Base-by-base conservation (phyloP, 1,139 yeast genomes). In the Blastobotrys arbuscula region DNA sequence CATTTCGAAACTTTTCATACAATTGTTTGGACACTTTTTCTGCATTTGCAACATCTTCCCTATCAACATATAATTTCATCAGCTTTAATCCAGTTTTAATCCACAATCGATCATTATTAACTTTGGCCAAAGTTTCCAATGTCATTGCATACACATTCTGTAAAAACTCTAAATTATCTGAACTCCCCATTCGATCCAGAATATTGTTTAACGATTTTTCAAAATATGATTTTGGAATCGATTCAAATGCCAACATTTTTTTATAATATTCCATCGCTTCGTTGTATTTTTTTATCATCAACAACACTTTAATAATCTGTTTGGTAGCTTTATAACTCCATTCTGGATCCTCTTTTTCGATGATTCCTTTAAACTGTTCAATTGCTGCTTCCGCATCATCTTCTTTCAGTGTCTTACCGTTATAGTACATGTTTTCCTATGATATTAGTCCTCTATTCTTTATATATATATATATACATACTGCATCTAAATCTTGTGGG, bases 121-220 rank as follows among this genome's bases (percentile, higher is more conserved):
- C 56, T 18, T 55, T 58, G 16, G 55, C 58, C 24, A 70, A 56
- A 6, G 58, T 55, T 5, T 57, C 53, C 38, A 67, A 53, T 7
- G 71, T 62, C 21, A 55, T 50, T 6, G 58, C 52, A 47, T 64
- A 65, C 15, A 68, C 54, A 16, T 54, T 50, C 39, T 66, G 64
- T 56, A 67, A 55, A 42, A 65, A 60, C 18, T 54, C 46, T 24
- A 58, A 45, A 49, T 60, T 51, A 43, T 53, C 45, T 53, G 57
- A 20, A 44, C 50, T 35, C n/a, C 48, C 31, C 15, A 53, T 23
- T 20, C 49, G 47, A 40, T 70, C 76, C 18, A 83, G 66, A 47
- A 83, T 76, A 57, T 76, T 78, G 46, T 74, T 73, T 33, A 84
- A 60, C 1, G 87, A 78, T 44, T 83, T 83, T 51, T 82, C 88